These are phyloP conservation scores for Nephelium lappaceum DNA, from an alignment of 345 rosid species.

Conservation along the genomic window DNA sequence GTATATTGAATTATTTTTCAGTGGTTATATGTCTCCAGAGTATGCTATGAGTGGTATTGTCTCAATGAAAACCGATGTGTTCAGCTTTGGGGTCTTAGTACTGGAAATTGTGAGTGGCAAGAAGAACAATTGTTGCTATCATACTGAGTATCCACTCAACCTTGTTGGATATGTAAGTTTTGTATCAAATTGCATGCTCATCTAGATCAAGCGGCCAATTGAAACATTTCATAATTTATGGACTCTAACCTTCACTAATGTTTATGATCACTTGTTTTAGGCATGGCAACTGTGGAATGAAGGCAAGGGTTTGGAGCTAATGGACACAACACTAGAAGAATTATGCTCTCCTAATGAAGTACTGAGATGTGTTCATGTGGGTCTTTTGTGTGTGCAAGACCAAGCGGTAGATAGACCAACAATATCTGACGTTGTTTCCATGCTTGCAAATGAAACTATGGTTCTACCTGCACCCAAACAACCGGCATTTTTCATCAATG, in stretches of 20 bases:
- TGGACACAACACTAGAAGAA: background rate
- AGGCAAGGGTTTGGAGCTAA: conserved; percentile 6
- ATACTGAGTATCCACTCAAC: conserved; percentile 15
- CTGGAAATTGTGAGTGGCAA: background rate
- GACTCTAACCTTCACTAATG: background rate
- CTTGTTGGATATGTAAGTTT: background rate
- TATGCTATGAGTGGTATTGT: no score
- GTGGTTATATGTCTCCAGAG: no score
- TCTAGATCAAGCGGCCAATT: no score
- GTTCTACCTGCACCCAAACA: conserved; percentile 8
- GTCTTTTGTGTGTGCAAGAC: conserved; percentile 8
- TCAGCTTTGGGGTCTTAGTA: no score
- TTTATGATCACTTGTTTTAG: background rate
- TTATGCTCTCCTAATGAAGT: background rate
- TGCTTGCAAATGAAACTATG: conserved; percentile 3
- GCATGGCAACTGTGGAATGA: conserved; percentile 3
- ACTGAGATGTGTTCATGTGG: conserved; percentile 22
- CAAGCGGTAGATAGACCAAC: conserved; percentile 22
- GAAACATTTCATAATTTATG: no score
- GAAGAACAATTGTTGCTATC: conserved; percentile 18
- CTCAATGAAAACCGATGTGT: no score
- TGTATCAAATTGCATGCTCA: no score
- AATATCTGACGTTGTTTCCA: conserved; percentile 19
- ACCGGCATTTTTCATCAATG: background rate
- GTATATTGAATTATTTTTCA: no score